These are phyloP conservation scores for Naumovozyma baii DNA, from an alignment of 805 yeast genomes.

Conservation along the genomic window DNA sequence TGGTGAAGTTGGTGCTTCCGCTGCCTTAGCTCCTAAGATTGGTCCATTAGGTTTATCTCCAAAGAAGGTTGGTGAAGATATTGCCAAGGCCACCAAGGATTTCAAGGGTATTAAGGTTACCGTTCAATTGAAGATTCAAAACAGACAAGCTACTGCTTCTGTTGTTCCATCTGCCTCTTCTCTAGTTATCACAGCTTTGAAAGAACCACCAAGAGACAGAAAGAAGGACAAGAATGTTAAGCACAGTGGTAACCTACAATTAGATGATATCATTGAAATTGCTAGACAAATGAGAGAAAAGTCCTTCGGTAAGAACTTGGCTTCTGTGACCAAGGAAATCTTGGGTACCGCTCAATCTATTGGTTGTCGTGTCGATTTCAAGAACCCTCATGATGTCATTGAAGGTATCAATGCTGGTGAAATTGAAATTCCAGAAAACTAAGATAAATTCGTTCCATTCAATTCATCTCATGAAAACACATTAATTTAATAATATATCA, in stretches of 20 bases:
- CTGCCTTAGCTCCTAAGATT: constrained; percentile 99
- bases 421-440: constrained; percentile 52
- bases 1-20: constrained; percentile 99
- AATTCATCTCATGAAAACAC: constrained; percentile 6
- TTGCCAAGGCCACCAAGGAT: constrained; percentile 98
- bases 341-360: constrained; percentile 99
- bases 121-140: constrained; percentile 96
- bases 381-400: constrained; percentile 98
- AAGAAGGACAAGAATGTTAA: constrained; percentile 99
- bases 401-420: constrained; percentile 98
- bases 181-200: constrained; percentile 95
- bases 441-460: no score
- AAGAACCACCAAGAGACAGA: constrained; percentile 99
- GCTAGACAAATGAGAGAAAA: constrained; percentile 97
- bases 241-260: constrained; percentile 97
- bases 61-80: constrained; percentile 99
- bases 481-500: constrained; percentile 4
- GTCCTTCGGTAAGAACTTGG: constrained; percentile 95
- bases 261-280: constrained; percentile 91
- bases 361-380: constrained; percentile 98
- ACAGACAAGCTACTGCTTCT: constrained; percentile 98
- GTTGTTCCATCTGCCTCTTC: constrained; percentile 99
- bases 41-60: constrained; percentile 99
- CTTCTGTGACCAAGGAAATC: constrained; percentile 96
- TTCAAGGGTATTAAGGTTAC: constrained; percentile 99